phyloP scores from a whole-genome alignment of 2,329 filamentous ascomycete species.

The Arthroderma sp. region DNA sequence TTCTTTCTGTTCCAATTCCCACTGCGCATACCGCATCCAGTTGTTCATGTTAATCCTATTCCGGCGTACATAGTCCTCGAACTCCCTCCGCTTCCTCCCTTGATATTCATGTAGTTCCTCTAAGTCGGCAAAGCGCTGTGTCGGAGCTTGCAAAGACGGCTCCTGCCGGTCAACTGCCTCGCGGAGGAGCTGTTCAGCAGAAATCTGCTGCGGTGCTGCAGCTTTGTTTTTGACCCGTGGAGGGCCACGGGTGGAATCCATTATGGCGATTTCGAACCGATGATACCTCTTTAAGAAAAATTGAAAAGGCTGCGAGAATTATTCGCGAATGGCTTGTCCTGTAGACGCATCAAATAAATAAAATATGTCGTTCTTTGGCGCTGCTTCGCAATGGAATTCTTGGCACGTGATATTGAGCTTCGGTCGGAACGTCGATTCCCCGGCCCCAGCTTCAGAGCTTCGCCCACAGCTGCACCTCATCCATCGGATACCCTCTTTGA shows the following conservation, averaged over 20 bases:
- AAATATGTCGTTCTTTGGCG: no score
- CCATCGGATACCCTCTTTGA: no score
- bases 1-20: slow-evolving; percentile 97
- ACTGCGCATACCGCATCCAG: slow-evolving; percentile 95
- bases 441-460: no score
- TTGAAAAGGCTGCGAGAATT: no score
- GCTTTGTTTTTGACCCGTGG: slow-evolving; percentile 99
- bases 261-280: slow-evolving; percentile 23
- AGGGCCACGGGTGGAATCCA: slow-evolving; percentile 85
- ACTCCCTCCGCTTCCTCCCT: slow-evolving; percentile 88
- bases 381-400: no score
- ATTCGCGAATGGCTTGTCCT: no score
- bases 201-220: slow-evolving; percentile 79
- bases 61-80: slow-evolving; percentile 92
- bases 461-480: no score
- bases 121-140: slow-evolving; percentile 86
- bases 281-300: no score
- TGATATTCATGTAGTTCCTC: slow-evolving; percentile 98
- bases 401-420: no score
- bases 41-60: slow-evolving; percentile 96
- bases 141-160: slow-evolving; percentile 71
- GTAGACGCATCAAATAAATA: no score
- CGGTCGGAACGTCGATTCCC: no score
- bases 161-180: slow-evolving; percentile 97
- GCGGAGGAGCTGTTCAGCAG: slow-evolving; percentile 88